These are phyloP conservation scores for Rhodotorula graminis DNA, from an alignment of 768 basidiomycete species.

Conservation along the genomic window DNA sequence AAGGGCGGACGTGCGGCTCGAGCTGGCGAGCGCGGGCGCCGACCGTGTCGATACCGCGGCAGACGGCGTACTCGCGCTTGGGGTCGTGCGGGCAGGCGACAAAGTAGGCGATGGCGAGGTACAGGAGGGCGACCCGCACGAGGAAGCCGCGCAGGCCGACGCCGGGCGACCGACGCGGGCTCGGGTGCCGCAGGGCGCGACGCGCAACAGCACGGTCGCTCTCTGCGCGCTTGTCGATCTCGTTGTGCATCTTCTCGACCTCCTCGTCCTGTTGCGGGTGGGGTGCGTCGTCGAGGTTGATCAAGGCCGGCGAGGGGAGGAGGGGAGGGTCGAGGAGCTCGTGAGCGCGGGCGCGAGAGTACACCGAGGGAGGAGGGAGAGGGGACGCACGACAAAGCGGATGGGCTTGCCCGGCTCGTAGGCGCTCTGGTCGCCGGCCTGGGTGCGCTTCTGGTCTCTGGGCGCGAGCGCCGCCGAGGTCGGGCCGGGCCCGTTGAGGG, in stretches of 20 bases:
- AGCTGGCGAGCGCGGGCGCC: neutral
- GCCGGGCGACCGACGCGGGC: conserved; percentile 1
- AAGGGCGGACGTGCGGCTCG: conserved; percentile 26
- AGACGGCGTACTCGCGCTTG: conserved; percentile 23
- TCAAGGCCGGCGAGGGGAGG: neutral
- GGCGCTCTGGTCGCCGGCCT: neutral
- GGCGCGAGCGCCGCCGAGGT: neutral
- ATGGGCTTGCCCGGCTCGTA: conserved; percentile 12
- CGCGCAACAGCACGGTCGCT: conserved; percentile 11
- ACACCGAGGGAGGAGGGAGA: neutral
- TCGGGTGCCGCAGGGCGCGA: neutral
- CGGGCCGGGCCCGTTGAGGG: neutral
- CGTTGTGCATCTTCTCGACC: conserved; percentile 31
- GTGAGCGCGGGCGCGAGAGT: neutral
- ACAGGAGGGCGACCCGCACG: conserved; percentile 26
- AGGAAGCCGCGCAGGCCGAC: conserved; percentile 27
- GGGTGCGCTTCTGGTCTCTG: neutral
- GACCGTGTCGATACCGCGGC: conserved; percentile 23
- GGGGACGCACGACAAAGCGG: conserved; percentile 14
- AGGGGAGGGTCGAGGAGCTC: neutral
- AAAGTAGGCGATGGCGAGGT: conserved; percentile 38
- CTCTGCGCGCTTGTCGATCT: conserved; percentile 10
- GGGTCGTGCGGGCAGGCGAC: conserved; percentile 31
- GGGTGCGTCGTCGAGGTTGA: neutral
- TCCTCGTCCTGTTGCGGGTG: neutral